A percentile compares a stretch with the other conserved stretches of the same genome.
phyloP scores from a whole-genome alignment of 1,139 yeast species.

The Hemisphaericaspora xylanilytica region DNA sequence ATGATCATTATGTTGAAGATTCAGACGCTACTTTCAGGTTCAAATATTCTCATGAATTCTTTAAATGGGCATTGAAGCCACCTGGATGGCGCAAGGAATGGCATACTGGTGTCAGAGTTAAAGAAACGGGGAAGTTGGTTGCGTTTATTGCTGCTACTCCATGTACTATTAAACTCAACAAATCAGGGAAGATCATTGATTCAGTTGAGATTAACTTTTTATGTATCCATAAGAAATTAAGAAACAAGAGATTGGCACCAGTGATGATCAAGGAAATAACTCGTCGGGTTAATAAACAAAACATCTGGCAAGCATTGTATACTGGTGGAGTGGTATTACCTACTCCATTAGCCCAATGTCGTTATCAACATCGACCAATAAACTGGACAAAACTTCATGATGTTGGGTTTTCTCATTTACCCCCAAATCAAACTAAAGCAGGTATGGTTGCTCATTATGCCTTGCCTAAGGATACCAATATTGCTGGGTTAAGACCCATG shows the following conservation, averaged over 20 bases:
- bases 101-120: slow-evolving; percentile 92
- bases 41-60: slow-evolving; percentile 78
- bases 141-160: slow-evolving; percentile 95
- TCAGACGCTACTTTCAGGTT: slow-evolving; percentile 89
- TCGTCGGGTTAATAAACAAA: slow-evolving; percentile 77
- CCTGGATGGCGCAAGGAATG: slow-evolving; percentile 92
- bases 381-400: slow-evolving; percentile 89
- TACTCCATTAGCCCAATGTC: slow-evolving; percentile 84
- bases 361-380: slow-evolving; percentile 92
- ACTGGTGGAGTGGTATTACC: slow-evolving; percentile 93
- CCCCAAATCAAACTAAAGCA: slow-evolving; percentile 70
- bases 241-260: slow-evolving; percentile 94
- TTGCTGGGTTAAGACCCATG: slow-evolving; percentile 67
- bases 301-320: slow-evolving; percentile 95
- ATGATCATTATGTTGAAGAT: slow-evolving; percentile 93
- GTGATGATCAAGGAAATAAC: slow-evolving; percentile 92
- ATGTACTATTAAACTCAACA: slow-evolving; percentile 60
- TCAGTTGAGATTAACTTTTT: slow-evolving; percentile 91
- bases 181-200: slow-evolving; percentile 45
- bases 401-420: slow-evolving; percentile 84
- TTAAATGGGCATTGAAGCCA: slow-evolving; percentile 90
- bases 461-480: slow-evolving; percentile 58
- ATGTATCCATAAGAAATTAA: slow-evolving; percentile 88
- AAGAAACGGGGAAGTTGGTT: slow-evolving; percentile 69
- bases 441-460: slow-evolving; percentile 81